Conservation (phyloP, 179 eudicot species). For the Beta corolliflora region DNA sequence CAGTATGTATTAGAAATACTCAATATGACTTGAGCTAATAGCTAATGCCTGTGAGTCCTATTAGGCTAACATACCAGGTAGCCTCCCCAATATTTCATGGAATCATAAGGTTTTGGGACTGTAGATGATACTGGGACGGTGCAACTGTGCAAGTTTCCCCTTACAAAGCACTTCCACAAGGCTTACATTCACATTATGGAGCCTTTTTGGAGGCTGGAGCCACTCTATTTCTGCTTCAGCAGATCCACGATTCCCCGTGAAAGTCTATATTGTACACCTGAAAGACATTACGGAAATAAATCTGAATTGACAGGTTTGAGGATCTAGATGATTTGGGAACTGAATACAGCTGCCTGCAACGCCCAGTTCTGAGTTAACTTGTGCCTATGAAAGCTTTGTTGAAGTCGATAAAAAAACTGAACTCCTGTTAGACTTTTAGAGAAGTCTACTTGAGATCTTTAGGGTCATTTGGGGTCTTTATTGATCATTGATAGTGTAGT, state of each 20-base stretch:
- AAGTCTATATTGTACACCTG: neutral
- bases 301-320: neutral
- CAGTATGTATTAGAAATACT: neutral
- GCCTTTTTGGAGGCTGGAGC: neutral
- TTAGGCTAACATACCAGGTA: neutral
- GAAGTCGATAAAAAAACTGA: neutral
- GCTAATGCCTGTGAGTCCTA: neutral
- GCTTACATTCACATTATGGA: neutral
- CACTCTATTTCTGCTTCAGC: neutral
- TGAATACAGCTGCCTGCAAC: neutral
- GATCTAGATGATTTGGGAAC: neutral
- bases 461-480: neutral
- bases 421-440: neutral
- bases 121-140: neutral
- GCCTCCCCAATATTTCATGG: neutral
- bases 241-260: neutral
- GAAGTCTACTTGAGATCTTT: neutral
- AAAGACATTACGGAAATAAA: neutral
- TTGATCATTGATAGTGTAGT: neutral
- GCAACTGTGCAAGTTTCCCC: neutral
- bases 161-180: neutral
- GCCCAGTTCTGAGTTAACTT: neutral
- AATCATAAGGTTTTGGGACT: neutral
- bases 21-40: neutral
- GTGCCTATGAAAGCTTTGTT: neutral